Base-by-base conservation (phyloP, 169 alveolate species). In the Eimeria necatrix region DNA sequence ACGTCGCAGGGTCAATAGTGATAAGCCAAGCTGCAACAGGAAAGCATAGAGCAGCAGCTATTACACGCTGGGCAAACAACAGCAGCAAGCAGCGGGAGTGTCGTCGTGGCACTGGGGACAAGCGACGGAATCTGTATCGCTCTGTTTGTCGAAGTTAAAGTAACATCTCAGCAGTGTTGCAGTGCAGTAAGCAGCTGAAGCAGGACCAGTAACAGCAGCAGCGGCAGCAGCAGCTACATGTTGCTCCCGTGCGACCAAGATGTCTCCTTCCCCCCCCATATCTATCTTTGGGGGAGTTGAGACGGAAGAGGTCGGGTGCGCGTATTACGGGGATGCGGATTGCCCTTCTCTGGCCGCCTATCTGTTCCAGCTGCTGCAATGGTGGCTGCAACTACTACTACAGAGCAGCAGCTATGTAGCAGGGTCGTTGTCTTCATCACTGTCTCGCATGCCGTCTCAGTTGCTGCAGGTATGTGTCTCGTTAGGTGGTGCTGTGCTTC, bases 271-370 rank as follows among this genome's bases (percentile, higher is more conserved):
- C 60, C 41, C 85, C 32, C 20, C 60, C 56, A n/a, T 68, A 52
- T 10, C 78, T n/a, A 3, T n/a, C 46, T 56, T 56, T 56, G 68
- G 68, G 68, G 85, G 51, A n/a, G 48, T 16, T 49, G 56, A 22
- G 60, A 16, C 85, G 4, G 85, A 74, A 5, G 85, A 74, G 26
- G 56, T 26, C 59, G 12, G 12, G 56, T 74, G 85, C 24, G 60
- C 85, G 32, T 74, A 74, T 56, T 74, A 74, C 85, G 85, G 85
- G 4, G 85, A 74, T 49, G 48, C 56, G 56, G 85, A 74, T 22
- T 74, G 85, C 20, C 85, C 85, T 22, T 74, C 85, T 12, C 46
- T 74, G 56, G 56, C 48, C 2, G 48, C 56, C 24, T 74, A 24
- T 60, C 26, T 49, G 24, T 12, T 49, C 6, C 85, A 74, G 85